These are phyloP conservation scores for Podospora australis DNA, from an alignment of 495 filamentous ascomycete species.

Conservation along the genomic window DNA sequence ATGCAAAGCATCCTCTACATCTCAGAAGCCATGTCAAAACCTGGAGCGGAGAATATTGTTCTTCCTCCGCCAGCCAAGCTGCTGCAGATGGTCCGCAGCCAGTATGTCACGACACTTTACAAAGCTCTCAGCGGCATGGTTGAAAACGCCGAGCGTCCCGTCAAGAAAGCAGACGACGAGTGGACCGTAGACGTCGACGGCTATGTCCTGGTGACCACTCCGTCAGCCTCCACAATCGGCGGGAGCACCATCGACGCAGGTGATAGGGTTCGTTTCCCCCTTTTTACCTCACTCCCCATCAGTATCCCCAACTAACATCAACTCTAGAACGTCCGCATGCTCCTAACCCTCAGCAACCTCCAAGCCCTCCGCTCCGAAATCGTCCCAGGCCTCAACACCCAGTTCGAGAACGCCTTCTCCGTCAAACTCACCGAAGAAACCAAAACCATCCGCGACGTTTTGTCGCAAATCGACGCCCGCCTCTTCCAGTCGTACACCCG, in stretches of 20 bases:
- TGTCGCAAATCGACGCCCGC: slow-evolving; percentile 78
- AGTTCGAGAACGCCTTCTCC: slow-evolving; percentile 85
- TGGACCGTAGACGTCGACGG: slow-evolving; percentile 46
- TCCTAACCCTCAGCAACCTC: slow-evolving; percentile 87
- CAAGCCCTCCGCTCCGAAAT: slow-evolving; percentile 67
- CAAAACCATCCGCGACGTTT: slow-evolving; percentile 82
- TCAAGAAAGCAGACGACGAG: slow-evolving; percentile 53
- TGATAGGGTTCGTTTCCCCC: slow-evolving; percentile 55
- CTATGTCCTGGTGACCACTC: slow-evolving; percentile 22
- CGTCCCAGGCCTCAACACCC: slow-evolving; percentile 73
- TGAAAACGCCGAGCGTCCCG: slow-evolving; percentile 77
- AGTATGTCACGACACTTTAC: slow-evolving; percentile 87
- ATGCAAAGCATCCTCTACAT: slow-evolving; percentile 95
- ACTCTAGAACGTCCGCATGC: slow-evolving; percentile 78
- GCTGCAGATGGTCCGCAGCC: slow-evolving; percentile 73
- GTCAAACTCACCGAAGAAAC: slow-evolving; percentile 86
- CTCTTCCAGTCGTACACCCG: slow-evolving; percentile 87
- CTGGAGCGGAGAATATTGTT: slow-evolving; percentile 65
- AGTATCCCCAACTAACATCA: slow-evolving; percentile 12
- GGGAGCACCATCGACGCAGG: slow-evolving; percentile 58
- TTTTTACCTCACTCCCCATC: neutral
- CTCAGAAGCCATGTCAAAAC: slow-evolving; percentile 67
- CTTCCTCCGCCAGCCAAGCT: slow-evolving; percentile 76
- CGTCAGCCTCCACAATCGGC: slow-evolving; percentile 23
- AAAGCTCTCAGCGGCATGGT: slow-evolving; percentile 90